phyloP scores from a whole-genome alignment of 768 basidiomycete genomes.

The Lactarius indigo region DNA sequence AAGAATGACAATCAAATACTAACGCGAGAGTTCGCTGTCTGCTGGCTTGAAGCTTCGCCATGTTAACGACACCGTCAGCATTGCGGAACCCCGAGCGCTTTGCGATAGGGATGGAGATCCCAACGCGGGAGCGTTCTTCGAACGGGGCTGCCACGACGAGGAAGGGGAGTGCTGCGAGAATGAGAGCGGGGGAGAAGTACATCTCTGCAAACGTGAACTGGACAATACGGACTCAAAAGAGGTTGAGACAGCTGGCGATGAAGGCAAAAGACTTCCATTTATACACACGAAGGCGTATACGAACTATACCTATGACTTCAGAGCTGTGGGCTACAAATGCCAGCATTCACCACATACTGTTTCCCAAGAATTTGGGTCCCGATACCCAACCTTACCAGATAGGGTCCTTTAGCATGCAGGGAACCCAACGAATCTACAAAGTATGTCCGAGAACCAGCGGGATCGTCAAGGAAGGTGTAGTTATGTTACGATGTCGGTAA shows the following conservation, averaged over 20 bases:
- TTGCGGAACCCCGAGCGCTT: constrained; percentile 3
- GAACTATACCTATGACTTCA: not conserved
- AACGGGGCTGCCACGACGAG: not conserved
- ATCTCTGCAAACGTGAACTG: too few relatives aligned
- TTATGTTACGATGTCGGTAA: not conserved
- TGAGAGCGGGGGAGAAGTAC: not conserved
- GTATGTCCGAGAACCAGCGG: not conserved
- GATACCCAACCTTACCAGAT: not conserved
- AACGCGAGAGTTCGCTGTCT: not conserved
- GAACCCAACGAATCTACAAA: too few relatives aligned
- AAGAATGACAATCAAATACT: not conserved
- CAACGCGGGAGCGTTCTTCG: not conserved
- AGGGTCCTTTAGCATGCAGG: not conserved
- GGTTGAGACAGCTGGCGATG: constrained; percentile 4
- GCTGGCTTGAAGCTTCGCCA: constrained; percentile 13
- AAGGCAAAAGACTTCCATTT: not conserved
- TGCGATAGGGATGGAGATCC: not conserved
- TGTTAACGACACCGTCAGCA: constrained; percentile 19
- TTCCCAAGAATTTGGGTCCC: not conserved
- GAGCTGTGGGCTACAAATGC: not conserved
- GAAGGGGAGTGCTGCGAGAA: not conserved
- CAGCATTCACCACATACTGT: not conserved
- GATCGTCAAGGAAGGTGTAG: not conserved
- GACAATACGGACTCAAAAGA: not conserved
- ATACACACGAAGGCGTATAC: not conserved